These are phyloP conservation scores for Sicyos baderoa DNA, from an alignment of 306 rosid genomes.

Conservation along the genomic window DNA sequence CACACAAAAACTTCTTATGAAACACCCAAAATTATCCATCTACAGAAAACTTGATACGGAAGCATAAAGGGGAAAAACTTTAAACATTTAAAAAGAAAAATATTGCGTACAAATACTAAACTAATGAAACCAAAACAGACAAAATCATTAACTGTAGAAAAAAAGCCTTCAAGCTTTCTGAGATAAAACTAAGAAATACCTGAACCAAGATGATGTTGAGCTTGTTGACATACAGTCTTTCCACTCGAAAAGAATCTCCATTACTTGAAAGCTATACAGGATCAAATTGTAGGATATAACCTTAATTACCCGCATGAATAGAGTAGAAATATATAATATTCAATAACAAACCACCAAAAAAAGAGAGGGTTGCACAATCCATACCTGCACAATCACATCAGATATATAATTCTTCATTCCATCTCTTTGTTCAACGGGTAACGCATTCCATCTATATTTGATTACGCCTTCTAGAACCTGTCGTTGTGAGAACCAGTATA, in stretches of 20 bases:
- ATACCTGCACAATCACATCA: conserved; percentile 90
- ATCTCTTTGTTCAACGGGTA: conserved; percentile 92
- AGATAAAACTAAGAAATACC: conserved; percentile 32
- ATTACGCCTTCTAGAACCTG: conserved; percentile 98
- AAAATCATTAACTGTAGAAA: no score
- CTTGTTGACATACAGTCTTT: conserved; percentile 94
- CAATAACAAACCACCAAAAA: background rate
- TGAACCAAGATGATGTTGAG: conserved; percentile 93
- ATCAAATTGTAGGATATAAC: conserved; percentile 6
- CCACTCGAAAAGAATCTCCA: conserved; percentile 72
- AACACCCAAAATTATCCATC: conserved; percentile 1
- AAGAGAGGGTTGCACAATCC: background rate
- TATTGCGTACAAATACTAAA: no score
- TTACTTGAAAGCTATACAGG: conserved; percentile 64
- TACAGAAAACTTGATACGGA: background rate
- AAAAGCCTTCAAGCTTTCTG: background rate
- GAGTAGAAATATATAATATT: background rate
- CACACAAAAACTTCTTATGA: background rate
- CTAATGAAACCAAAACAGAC: no score
- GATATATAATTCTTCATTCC: conserved; percentile 98
- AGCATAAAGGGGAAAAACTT: no score
- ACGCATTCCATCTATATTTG: conserved; percentile 94
- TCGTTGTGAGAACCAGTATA: background rate
- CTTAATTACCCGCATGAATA: conserved; percentile 1
- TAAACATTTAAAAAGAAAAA: no score